These are phyloP conservation scores for Pachyrhizus erosus DNA, from an alignment of 306 rosid species.

Conservation along the genomic window DNA sequence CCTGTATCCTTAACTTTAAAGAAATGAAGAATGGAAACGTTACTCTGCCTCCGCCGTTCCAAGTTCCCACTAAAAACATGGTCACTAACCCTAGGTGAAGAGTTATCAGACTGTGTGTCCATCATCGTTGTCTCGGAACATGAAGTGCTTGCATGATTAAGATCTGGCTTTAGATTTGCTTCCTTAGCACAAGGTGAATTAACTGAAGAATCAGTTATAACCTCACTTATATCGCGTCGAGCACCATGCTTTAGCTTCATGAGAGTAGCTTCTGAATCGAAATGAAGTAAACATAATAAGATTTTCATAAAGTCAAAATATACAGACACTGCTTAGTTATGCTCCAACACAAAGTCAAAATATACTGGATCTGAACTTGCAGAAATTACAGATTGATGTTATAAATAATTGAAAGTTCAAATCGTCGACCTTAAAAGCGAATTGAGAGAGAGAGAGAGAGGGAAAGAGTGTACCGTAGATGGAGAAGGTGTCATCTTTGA, in stretches of 20 bases:
- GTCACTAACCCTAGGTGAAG: background rate
- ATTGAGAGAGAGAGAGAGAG: background rate
- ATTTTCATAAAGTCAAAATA: background rate
- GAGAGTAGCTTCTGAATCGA: conserved; percentile 77
- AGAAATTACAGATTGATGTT: background rate
- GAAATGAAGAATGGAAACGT: conserved; percentile 63
- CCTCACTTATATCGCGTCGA: conserved; percentile 46
- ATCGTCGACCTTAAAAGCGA: background rate
- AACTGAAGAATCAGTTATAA: conserved; percentile 42
- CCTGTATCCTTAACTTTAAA: conserved; percentile 55
- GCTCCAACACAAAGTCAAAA: background rate
- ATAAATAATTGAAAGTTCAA: background rate
- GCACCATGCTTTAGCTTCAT: conserved; percentile 87
- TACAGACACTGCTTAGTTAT: background rate
- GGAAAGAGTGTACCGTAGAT: conserved; percentile 66
- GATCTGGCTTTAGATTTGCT: conserved; percentile 40
- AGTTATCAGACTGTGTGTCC: conserved; percentile 50
- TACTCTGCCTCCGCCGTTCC: conserved; percentile 22
- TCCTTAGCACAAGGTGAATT: conserved; percentile 48
- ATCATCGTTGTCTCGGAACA: conserved; percentile 42
- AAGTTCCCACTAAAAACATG: conserved; percentile 30
- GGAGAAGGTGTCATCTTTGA: conserved; percentile 78
- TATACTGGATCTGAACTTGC: conserved; percentile 24
- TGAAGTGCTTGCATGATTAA: conserved; percentile 27
- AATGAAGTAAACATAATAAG: background rate